phyloP scores from a whole-genome alignment of 1,284 basidiomycete species.

The Exsudoporus floridanus region DNA sequence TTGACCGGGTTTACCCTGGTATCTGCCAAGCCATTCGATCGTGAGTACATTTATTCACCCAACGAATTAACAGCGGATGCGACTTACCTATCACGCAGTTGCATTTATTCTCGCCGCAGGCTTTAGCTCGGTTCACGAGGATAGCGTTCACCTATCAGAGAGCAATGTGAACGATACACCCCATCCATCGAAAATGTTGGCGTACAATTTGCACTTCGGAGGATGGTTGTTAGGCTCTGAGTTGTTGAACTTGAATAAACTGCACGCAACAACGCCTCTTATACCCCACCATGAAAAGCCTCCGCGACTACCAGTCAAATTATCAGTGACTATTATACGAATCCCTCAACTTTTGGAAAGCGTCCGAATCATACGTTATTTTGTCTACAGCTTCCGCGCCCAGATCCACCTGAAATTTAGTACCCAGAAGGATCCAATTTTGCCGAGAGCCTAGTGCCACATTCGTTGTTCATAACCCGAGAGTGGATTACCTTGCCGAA shows the following conservation, averaged over 20 bases:
- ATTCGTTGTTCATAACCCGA: no score
- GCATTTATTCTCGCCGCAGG: background rate
- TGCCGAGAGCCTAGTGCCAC: no score
- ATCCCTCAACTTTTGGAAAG: no score
- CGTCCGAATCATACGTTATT: no score
- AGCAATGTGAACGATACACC: background rate
- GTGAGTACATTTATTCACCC: background rate
- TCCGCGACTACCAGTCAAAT: no score
- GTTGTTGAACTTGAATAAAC: background rate
- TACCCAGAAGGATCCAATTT: no score
- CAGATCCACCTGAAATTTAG: no score
- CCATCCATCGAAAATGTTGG: background rate
- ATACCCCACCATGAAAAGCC: background rate
- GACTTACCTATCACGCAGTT: conserved; percentile 6
- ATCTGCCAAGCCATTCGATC: background rate
- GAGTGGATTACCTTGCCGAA: no score
- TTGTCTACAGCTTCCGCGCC: no score
- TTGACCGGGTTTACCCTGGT: conserved; percentile 16
- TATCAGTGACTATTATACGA: background rate
- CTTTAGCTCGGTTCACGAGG: conserved; percentile 7
- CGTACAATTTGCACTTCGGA: conserved; percentile 4
- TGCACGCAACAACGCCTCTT: background rate
- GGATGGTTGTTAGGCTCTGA: background rate
- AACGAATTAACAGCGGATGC: background rate
- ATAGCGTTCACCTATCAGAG: background rate